phyloP scores from a whole-genome alignment of 805 yeast genomes.

The Candida tallmaniae region DNA sequence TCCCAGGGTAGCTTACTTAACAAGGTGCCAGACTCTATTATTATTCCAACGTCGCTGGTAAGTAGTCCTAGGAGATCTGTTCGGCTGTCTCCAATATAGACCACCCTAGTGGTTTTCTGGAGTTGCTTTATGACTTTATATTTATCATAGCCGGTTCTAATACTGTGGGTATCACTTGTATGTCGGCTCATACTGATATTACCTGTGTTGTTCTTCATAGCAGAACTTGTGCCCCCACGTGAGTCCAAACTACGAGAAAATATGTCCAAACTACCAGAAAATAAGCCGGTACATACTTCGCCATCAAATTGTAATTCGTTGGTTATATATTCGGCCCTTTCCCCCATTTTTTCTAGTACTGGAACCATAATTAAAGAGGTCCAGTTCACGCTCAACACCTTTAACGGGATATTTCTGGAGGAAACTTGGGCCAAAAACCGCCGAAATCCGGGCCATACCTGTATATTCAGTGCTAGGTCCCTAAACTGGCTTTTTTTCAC shows the following conservation, averaged over 20 bases:
- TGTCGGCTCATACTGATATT: too few species aligned
- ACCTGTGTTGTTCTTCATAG: too few species aligned
- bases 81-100: slow-evolving; percentile 60
- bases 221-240: too few species aligned
- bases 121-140: slow-evolving; percentile 16
- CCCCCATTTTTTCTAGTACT: too few species aligned
- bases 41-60: slow-evolving; percentile 43
- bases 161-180: too few species aligned
- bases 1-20: slow-evolving; percentile 14
- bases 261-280: too few species aligned
- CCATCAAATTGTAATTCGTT: slow-evolving; percentile 46
- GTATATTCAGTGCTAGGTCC: slow-evolving; percentile 32
- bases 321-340: slow-evolving; percentile 27
- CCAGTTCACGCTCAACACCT: slow-evolving; percentile 61
- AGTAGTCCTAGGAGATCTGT: slow-evolving; percentile 54
- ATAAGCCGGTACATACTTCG: slow-evolving; percentile 27
- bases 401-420: slow-evolving; percentile 27
- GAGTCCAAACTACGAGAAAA: too few species aligned
- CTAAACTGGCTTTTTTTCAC: slow-evolving; percentile 23
- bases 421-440: slow-evolving; percentile 24
- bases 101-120: slow-evolving; percentile 13
- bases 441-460: slow-evolving; percentile 36
- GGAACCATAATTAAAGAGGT: slow-evolving; percentile 37
- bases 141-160: slow-evolving; percentile 58
- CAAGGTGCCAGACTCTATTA: slow-evolving; percentile 37